A percentile compares a stretch with the other conserved stretches of the same genome.
phyloP scores from a whole-genome alignment of 2,329 filamentous ascomycete genomes.

The Coniochaeta sp. region DNA sequence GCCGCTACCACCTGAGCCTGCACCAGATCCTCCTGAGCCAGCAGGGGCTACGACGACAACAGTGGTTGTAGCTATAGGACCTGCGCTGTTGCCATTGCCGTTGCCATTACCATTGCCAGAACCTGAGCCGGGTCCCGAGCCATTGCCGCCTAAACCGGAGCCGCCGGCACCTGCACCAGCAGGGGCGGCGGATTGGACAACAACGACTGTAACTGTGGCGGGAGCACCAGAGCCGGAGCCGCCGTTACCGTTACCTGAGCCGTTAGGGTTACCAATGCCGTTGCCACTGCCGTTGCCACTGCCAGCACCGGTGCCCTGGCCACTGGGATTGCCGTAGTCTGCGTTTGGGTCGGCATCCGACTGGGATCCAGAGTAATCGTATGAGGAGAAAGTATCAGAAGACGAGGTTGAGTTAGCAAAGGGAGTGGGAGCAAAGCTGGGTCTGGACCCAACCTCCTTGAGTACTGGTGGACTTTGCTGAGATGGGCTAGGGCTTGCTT shows the following conservation, averaged over 20 bases:
- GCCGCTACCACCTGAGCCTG: neutral
- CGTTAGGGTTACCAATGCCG: neutral
- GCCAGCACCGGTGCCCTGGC: constrained; percentile 3
- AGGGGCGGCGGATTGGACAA: neutral
- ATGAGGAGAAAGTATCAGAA: neutral
- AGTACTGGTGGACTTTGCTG: neutral
- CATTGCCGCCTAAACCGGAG: neutral
- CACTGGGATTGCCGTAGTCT: constrained; percentile 1
- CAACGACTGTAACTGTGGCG: constrained; percentile 4
- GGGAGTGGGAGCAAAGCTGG: neutral
- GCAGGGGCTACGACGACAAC: no score
- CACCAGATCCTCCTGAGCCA: neutral
- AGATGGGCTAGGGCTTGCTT: neutral
- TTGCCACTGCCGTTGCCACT: constrained; percentile 4
- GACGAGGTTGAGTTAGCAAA: neutral
- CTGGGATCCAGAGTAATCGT: neutral
- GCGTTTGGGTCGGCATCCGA: neutral
- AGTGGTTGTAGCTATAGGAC: no score
- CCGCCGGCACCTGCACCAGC: neutral
- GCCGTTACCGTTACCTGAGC: neutral
- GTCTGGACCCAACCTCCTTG: neutral
- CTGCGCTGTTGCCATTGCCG: no score
- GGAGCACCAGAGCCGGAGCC: neutral
- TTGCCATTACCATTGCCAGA: no score
- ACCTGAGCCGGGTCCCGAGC: no score